These are phyloP conservation scores for Chrysopogon serrulatus DNA, from an alignment of 176 grass and related monocot species.

Conservation along the genomic window DNA sequence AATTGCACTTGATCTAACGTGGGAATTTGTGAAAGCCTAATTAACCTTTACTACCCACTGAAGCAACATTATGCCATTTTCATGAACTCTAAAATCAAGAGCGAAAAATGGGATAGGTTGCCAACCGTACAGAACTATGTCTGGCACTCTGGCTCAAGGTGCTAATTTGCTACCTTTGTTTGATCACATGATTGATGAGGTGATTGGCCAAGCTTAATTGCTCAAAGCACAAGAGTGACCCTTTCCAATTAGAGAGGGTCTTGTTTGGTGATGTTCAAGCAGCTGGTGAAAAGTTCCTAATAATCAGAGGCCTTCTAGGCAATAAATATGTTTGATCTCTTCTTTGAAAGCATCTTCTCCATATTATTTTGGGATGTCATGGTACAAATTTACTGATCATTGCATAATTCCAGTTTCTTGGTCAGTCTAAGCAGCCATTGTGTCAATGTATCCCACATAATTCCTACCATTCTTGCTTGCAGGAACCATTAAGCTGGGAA, in stretches of 20 bases:
- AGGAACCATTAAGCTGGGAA: conserved; percentile 78
- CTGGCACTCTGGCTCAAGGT: not conserved
- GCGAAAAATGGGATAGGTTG: not conserved
- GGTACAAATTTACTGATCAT: not conserved
- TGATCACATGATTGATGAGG: conserved; percentile 68
- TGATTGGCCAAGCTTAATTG: conserved; percentile 87
- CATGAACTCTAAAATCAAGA: not conserved
- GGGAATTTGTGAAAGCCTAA: not conserved
- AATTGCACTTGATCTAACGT: not conserved
- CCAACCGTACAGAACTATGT: not conserved
- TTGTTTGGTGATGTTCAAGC: conserved; percentile 80
- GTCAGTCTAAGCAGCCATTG: not conserved
- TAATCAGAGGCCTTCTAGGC: conserved; percentile 73
- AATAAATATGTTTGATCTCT: conserved; percentile 6
- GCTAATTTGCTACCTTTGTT: not conserved
- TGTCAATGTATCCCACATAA: not conserved
- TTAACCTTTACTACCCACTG: not conserved
- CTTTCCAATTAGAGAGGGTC: conserved; percentile 48
- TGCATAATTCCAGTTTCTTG: not conserved
- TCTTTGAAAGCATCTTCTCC: not conserved
- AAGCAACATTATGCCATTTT: not conserved
- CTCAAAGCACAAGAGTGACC: conserved; percentile 63
- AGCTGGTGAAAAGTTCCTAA: conserved; percentile 76
- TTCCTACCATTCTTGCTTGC: not conserved
- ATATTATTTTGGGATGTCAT: not conserved